phyloP scores from a whole-genome alignment of 169 alveolate genomes.

The Besnoitia besnoiti region DNA sequence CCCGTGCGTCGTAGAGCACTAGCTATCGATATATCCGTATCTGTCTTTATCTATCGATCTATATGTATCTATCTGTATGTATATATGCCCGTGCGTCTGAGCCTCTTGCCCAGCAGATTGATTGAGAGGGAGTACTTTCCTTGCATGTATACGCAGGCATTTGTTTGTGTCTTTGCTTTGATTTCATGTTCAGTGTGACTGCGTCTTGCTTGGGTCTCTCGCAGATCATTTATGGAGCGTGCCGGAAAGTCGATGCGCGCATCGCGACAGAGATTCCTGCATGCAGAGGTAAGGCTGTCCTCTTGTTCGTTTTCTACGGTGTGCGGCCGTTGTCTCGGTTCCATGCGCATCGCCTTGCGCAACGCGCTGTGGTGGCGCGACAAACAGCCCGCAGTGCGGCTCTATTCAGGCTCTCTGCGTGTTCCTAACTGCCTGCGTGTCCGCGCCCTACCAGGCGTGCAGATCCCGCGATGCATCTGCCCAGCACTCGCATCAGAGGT shows the following conservation, averaged over 20 bases:
- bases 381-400: too few species aligned
- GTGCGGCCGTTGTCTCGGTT: background rate
- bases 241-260: slow-evolving; percentile 57
- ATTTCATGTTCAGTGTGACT: too few species aligned
- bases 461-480: too few species aligned
- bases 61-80: background rate
- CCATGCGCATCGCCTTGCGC: too few species aligned
- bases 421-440: too few species aligned
- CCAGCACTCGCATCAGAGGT: too few species aligned
- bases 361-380: too few species aligned
- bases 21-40: background rate
- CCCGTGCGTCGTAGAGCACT: too few species aligned
- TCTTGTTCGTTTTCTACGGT: background rate
- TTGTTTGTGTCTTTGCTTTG: background rate
- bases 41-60: background rate
- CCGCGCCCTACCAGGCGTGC: too few species aligned
- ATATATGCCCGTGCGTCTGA: background rate
- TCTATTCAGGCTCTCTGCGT: too few species aligned
- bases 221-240: slow-evolving; percentile 59
- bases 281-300: slow-evolving; percentile 44
- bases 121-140: background rate
- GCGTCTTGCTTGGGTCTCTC: too few species aligned
- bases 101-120: background rate
- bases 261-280: slow-evolving; percentile 68
- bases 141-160: background rate